Conservation (phyloP, 2,329 filamentous ascomycete genomes). For the Zymoseptoria pseudotritici region DNA sequence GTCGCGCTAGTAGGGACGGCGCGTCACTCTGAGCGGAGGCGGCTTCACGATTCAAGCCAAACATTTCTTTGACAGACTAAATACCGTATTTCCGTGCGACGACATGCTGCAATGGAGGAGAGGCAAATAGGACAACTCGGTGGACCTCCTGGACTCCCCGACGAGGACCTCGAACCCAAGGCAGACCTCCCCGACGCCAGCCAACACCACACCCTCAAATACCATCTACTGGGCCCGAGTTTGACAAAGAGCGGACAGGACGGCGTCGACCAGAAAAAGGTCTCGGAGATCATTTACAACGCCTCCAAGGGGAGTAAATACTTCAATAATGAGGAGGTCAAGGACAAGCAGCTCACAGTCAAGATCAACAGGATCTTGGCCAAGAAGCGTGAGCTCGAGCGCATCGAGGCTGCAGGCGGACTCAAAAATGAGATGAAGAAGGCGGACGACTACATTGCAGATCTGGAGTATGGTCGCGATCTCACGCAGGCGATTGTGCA, state of each 20-base stretch:
- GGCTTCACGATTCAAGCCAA: neutral
- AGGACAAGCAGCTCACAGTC: constrained; percentile 72
- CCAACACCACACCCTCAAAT: constrained; percentile 67
- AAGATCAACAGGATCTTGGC: constrained; percentile 76
- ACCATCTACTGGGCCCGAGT: constrained; percentile 81
- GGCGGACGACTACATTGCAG: constrained; percentile 72
- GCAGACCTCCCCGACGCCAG: constrained; percentile 13
- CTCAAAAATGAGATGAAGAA: constrained; percentile 63
- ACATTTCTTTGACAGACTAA: neutral
- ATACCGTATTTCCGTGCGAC: neutral
- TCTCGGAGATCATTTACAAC: constrained; percentile 95
- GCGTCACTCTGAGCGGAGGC: neutral
- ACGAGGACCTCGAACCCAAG: neutral
- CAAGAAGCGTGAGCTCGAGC: constrained; percentile 68
- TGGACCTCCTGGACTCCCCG: neutral
- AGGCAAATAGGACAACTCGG: neutral
- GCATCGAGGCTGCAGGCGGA: constrained; percentile 48
- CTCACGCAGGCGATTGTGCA: constrained; percentile 81
- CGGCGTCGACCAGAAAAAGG: constrained; percentile 84
- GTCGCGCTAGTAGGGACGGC: neutral
- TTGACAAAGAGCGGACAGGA: constrained; percentile 92
- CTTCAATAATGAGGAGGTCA: constrained; percentile 82
- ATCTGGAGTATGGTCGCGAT: constrained; percentile 72
- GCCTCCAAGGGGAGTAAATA: constrained; percentile 94
- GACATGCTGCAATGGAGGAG: neutral